Base-by-base conservation (phyloP, 257 asterid species). In the Pogostemon cablin region DNA sequence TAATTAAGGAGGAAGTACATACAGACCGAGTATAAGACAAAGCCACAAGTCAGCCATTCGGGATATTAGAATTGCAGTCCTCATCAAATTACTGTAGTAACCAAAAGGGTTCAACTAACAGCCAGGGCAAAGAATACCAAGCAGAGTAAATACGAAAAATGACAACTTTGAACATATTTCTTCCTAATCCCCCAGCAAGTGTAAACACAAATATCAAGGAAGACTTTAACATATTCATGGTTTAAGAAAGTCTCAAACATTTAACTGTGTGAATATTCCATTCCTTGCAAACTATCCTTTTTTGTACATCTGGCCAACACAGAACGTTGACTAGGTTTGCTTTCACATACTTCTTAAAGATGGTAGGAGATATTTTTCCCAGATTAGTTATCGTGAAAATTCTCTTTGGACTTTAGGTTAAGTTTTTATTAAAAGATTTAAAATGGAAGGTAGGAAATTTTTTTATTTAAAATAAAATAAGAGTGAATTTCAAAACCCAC, bases 301-400 rank as follows among this genome's bases (percentile, higher is more conserved):
- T 25, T 5, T 44, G 53, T 8, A 9, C 42, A 20, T 64, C 5
- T 44, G 25, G 20, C 35, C 6, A 9, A 46, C 3, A 46, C 42
- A 63, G 41, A 48, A 60, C 2, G 46, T 17, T 4, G 5, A 44
- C n/a, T 20, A 48, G 53, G 38, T 56, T 68, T 12, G 5, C 37
- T 37, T 49, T 46, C 7, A 48, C 68, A 70, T 59, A 58, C 40
- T 71, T 59, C 10, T 10, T n/a, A 37, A 60, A 48, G 17, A 59
- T 4, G 9, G 67, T 7, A 41, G 75, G 55, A 7, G 32, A 70
- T 47, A 59, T 44, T 7, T 17, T 49, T 25, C 65, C 35, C 50
- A 46, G 42, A 9, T 2, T 5, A 15, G 44, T 69, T 56, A 4
- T 5, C 38, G 32, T 42, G 34, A 1, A 6, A 32, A 9, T 25